Base-by-base conservation (phyloP, 78 protist genomes). In the Dictyostelium discoideum region DNA sequence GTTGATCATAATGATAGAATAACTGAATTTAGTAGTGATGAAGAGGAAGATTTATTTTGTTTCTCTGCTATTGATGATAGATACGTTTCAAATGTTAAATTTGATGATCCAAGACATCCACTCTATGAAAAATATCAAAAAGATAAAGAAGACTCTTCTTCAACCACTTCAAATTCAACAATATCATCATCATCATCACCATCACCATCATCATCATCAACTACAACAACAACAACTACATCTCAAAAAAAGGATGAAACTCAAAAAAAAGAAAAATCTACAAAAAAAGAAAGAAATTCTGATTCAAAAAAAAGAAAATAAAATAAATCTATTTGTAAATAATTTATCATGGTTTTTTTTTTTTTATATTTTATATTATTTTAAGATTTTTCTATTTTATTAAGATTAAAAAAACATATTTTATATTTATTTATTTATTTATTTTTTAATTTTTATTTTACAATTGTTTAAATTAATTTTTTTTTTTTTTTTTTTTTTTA, bases 1-100 rank as follows among this genome's bases (percentile, higher is more conserved):
- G 60, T 95, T 16, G 74, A 69, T 22, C 29, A 87, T 13, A 73
- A 32, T 29, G 97, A 87, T 8, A 87, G 54, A 54, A 88, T 85
- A 40, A 22, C 89, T 3, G 92, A 95, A 18, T 89, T 83, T 32
- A 90, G 96, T 85, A 90, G 96, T n/a, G 97, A 95, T 74, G 94
- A 85, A 60, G 97, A 95, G 20, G 97, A 95, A 77, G 94, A 87
- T 11, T 20, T 88, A 46, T 85, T 72, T 82, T 60, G 77, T 20
- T 84, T 83, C 72, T 84, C 87, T 22, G 11, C 77, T 16, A 50
- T 84, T 3, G 44, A 42, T 81, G 37, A 81, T 13, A 26, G 24
- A 29, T 48, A 48, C 3, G n/a, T 37, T 16, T 37, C 81, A 74
- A 74, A 74, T 69, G 77, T 69, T 9, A n/a, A n/a, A 69, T 11